phyloP scores from a whole-genome alignment of 495 filamentous ascomycete species.

The Chaetomium cochliodes region DNA sequence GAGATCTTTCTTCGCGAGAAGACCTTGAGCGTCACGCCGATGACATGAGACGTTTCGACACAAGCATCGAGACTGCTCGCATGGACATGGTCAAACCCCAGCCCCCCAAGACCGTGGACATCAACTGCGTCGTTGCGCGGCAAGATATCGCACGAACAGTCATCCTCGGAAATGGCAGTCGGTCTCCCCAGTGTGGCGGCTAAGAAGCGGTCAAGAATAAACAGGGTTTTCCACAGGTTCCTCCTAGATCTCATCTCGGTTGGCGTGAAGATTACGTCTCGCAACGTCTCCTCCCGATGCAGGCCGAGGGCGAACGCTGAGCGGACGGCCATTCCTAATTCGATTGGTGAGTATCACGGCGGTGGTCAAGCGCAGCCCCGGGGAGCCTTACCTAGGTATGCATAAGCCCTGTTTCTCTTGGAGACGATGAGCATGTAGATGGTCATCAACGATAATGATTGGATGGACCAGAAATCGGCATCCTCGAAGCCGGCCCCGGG shows the following conservation, averaged over 20 bases:
- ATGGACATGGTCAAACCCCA: slow-evolving; percentile 28
- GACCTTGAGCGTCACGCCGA: slow-evolving; percentile 66
- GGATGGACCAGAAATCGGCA: slow-evolving; percentile 61
- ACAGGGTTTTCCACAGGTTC: slow-evolving; percentile 61
- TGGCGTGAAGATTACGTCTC: slow-evolving; percentile 44
- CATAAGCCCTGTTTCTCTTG: slow-evolving; percentile 59
- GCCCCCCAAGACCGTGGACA: slow-evolving; percentile 39
- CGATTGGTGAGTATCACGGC: slow-evolving; percentile 15
- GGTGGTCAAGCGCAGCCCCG: not conserved
- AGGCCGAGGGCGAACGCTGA: slow-evolving; percentile 60
- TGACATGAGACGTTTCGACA: slow-evolving; percentile 59
- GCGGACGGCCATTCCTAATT: slow-evolving; percentile 60
- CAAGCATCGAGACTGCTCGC: slow-evolving; percentile 51
- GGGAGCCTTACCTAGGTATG: slow-evolving; percentile 52
- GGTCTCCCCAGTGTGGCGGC: slow-evolving; percentile 59
- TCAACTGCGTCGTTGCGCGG: slow-evolving; percentile 44
- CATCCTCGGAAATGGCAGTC: slow-evolving; percentile 60
- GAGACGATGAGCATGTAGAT: slow-evolving; percentile 58
- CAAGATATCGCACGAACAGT: slow-evolving; percentile 49
- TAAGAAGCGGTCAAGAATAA: slow-evolving; percentile 61
- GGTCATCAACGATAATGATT: slow-evolving; percentile 60
- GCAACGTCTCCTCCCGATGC: slow-evolving; percentile 60
- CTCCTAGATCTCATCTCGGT: slow-evolving; percentile 48
- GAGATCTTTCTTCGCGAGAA: slow-evolving; percentile 71
- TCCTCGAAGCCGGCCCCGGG: slow-evolving; percentile 60